phyloP scores from a whole-genome alignment of 257 asterid genomes.

The Solanum sejunctum region DNA sequence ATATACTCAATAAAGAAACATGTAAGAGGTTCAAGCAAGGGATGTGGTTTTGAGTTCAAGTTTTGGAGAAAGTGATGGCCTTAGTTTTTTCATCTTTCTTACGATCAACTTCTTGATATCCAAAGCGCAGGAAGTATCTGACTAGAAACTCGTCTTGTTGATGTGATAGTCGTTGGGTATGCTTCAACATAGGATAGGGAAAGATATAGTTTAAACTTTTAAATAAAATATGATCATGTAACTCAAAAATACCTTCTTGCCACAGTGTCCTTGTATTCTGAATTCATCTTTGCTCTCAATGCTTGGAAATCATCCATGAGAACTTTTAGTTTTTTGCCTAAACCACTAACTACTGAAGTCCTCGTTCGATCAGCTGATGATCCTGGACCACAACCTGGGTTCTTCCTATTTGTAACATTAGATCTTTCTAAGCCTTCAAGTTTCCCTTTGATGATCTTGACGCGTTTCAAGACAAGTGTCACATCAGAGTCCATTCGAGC shows the following conservation, averaged over 20 bases:
- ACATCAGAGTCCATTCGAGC: slow-evolving; percentile 25
- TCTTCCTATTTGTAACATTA: slow-evolving; percentile 13
- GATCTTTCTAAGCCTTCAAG: slow-evolving; percentile 30
- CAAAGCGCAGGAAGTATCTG: not conserved
- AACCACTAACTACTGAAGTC: slow-evolving; percentile 28
- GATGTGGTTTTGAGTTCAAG: no score
- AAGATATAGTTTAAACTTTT: not conserved
- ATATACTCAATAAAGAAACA: no score
- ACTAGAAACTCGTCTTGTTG: not conserved
- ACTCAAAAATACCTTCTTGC: slow-evolving; percentile 8
- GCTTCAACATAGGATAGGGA: no score
- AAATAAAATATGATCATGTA: not conserved
- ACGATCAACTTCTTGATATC: not conserved
- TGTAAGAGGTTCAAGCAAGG: no score
- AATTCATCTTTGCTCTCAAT: slow-evolving; percentile 17
- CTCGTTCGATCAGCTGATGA: slow-evolving; percentile 30
- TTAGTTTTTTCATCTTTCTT: not conserved
- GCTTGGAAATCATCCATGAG: slow-evolving; percentile 31
- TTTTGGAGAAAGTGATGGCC: not conserved
- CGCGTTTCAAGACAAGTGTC: slow-evolving; percentile 19
- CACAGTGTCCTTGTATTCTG: slow-evolving; percentile 28
- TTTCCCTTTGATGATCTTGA: slow-evolving; percentile 25
- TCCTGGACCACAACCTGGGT: slow-evolving; percentile 31
- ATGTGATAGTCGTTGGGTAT: no score
- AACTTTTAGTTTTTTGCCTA: slow-evolving; percentile 25